Percentiles rank a stretch among this genome's conserved stretches.
phyloP scores from a whole-genome alignment of 495 filamentous ascomycete genomes.

The Penicillium coffeae region DNA sequence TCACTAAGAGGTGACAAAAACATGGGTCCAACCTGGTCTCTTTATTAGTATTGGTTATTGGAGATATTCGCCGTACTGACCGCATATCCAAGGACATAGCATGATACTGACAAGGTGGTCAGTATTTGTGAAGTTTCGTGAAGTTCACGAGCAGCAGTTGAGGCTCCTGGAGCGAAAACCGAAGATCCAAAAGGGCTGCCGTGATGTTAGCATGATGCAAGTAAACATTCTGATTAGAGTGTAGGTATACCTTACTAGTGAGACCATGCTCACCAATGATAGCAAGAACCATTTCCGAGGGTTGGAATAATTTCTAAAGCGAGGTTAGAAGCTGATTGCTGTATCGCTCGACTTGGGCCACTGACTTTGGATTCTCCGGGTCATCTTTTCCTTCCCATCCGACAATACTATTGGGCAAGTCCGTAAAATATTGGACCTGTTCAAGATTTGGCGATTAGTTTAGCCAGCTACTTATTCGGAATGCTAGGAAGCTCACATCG shows the following conservation, averaged over 20 bases:
- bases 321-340: not conserved
- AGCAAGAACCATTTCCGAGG: slow-evolving; percentile 10
- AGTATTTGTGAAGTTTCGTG: not conserved
- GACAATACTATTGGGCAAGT: slow-evolving; percentile 1
- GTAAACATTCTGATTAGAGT: not conserved
- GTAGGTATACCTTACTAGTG: slow-evolving; percentile 1
- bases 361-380: slow-evolving; percentile 5
- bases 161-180: slow-evolving; percentile 7
- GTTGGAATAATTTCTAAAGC: slow-evolving; percentile 7
- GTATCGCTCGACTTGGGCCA: not conserved
- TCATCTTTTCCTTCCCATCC: slow-evolving; percentile 14
- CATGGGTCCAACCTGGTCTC: not conserved
- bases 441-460: too few relatives aligned
- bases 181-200: slow-evolving; percentile 10
- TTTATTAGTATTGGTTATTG: not conserved
- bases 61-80: not conserved
- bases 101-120: not conserved
- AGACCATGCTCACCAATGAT: slow-evolving; percentile 5
- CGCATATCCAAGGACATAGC: not conserved
- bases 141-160: not conserved
- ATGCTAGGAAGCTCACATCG: too few relatives aligned
- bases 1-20: not conserved
- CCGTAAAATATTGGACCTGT: not conserved
- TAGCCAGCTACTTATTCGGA: too few relatives aligned
- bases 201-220: not conserved